Percentiles rank a stretch among this genome's conserved stretches.
Evolutionary conservation across 2,329 filamentous ascomycete genomes (phyloP).

Genomic region (Venturia carpophila): DNA sequence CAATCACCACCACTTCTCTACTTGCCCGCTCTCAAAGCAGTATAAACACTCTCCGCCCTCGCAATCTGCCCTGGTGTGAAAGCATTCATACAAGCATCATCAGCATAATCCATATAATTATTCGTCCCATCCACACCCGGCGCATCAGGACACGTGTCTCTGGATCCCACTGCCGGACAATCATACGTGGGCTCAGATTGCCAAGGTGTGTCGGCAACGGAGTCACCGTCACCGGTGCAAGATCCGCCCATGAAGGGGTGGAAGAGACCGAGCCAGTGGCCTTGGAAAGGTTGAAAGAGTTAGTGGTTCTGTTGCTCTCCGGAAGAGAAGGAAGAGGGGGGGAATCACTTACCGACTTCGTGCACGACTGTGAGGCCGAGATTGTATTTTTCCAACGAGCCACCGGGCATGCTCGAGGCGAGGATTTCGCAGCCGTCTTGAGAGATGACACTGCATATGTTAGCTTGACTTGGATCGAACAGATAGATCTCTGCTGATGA

Average conservation of each 20-base stretch:
- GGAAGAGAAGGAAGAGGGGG: neutral
- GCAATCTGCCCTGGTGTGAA: slow-evolving; percentile 17
- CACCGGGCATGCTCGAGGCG: slow-evolving; percentile 44
- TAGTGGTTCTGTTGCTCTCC: neutral
- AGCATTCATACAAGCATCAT: slow-evolving; percentile 15
- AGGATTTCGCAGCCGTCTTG: slow-evolving; percentile 47
- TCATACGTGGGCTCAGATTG: slow-evolving; percentile 44
- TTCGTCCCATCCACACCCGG: slow-evolving; percentile 12
- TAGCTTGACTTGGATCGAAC: neutral
- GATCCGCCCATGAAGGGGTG: slow-evolving; percentile 41
- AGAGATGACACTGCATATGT: slow-evolving; percentile 20
- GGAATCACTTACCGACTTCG: slow-evolving; percentile 27
- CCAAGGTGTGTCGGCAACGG: slow-evolving; percentile 37
- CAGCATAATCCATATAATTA: slow-evolving; percentile 19
- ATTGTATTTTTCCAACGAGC: slow-evolving; percentile 39
- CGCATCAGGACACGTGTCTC: slow-evolving; percentile 43
- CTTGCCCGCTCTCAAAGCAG: slow-evolving; percentile 8
- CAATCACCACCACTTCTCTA: neutral
- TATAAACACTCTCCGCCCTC: slow-evolving; percentile 16
- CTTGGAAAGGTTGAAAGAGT: slow-evolving; percentile 22
- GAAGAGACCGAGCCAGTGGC: slow-evolving; percentile 41
- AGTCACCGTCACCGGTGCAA: slow-evolving; percentile 39
- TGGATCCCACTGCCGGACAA: slow-evolving; percentile 42
- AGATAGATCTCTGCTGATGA: too few species aligned
- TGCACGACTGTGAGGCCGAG: slow-evolving; percentile 40